Base-by-base conservation (phyloP, 2,329 filamentous ascomycete species). In the Aspergillus spinulosporus region DNA sequence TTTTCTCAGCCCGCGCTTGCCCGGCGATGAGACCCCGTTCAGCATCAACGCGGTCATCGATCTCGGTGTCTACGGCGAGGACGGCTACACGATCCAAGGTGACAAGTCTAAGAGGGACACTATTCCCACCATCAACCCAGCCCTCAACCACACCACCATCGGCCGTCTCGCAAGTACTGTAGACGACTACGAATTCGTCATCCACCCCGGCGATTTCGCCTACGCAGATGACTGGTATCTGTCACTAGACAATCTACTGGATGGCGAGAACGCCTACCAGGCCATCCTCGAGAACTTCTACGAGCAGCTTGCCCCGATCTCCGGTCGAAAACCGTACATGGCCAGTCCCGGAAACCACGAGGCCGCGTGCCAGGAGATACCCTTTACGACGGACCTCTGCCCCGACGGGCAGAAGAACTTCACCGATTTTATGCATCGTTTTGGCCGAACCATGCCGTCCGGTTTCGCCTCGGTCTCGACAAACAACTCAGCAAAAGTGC, bases 191-290 rank as follows among this genome's bases (percentile, higher is more conserved):
- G 83, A 85, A 60, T 70, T 85, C 2, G 46, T 71, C 50, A 67
- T 71, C 36, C 68, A 71, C 49, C 68, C 68, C 0, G 68, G 69
- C 9, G 83, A 86, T 62, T 74, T 85, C 11, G 82, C 70, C 0
- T 86, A 86, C 60, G 82, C 83, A 1, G 83, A 85, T 57, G 79
- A 84, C 66, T 85, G 83, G 83, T 74, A 73, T 43, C 66, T 78
- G 3, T 77, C 72, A 14, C 55, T 72, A 0, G 70, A 76, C 36
- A 83, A 83, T 65, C 58, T 80, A 1, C 59, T 80, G 4, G 72
- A 80, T 29, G 80, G 80, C 43, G 71, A 73, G 15, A 70, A 82
- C 37, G 81, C 80, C n/a, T 84, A 80, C 65, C 76, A 83, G 58
- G 77, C 81, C 15, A 84, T 84, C 59, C 68, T 83, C 0, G 81